Evolutionary conservation across 2,329 filamentous ascomycete species (phyloP), one percentile per base, ranked within the genome.

Genomic region (Xylariaceae sp.): DNA sequence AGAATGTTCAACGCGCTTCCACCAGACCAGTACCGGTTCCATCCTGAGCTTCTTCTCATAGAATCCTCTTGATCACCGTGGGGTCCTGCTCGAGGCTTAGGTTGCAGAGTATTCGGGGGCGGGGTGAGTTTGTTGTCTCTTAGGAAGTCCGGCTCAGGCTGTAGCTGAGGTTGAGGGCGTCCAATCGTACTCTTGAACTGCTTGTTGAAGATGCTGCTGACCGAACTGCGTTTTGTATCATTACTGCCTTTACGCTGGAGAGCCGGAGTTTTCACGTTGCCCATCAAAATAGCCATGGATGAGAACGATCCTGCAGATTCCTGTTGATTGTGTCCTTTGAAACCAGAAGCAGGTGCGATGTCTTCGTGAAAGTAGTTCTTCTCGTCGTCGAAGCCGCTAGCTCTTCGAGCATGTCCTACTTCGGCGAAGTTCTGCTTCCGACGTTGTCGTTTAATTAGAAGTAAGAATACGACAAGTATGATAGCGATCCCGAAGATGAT

Each of bases 21-120:
- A 38, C 83, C 83, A 12, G 83, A 86, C 77, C 85, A 89, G 64
- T 88, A 89, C 39, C 79, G 71, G 61, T 87, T 87, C 85, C 85
- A 89, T 36, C 83, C 83, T 3, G 83, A 87, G 53, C 82, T 87
- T 55, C 79, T 73, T 41, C 80, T 72, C 16, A 69, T 65, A 34
- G 64, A 65, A 37, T 68, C 72, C 37, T 73, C 59, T 39, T 53
- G 50, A 34, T 64, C 48, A 47, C 54, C 45, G 41, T 66, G 44
- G 47, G 60, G 46, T 55, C 60, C 48, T 31, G 60, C 57, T 42
- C 63, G 67, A 43, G 66, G 67, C 29, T 55, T 54, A 18, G 56
- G 44, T 33, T 57, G 40, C 26, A 45, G 45, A 6, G 56, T 38
- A 12, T 43, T 45, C 11, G 53, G 47, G 4, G 49, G 41, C 17